Percentiles rank a stretch among this genome's conserved stretches.
Evolutionary conservation across 768 basidiomycete species (phyloP).

Genomic region (Collybiopsis confluens): DNA sequence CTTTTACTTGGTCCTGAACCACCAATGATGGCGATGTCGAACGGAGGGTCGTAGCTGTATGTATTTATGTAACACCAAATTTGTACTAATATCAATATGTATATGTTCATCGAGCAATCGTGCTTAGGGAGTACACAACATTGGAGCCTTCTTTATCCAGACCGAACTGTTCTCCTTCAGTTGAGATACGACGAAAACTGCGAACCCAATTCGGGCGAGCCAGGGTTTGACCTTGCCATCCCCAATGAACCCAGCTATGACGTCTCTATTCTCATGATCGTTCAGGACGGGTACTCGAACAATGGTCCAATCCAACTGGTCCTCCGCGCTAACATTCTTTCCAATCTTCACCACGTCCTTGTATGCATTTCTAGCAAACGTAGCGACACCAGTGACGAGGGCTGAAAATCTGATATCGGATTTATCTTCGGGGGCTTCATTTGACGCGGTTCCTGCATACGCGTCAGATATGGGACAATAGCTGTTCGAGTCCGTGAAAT

Average conservation of each 20-base stretch:
- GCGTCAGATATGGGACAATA: not conserved
- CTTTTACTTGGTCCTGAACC: constrained; percentile 15
- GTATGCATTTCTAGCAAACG: constrained; percentile 54
- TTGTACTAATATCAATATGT: not conserved
- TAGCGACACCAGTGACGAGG: constrained; percentile 37
- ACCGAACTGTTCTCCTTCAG: constrained; percentile 40
- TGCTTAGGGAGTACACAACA: constrained; percentile 26
- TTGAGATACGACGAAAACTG: constrained; percentile 55
- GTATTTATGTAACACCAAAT: no score
- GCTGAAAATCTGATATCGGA: constrained; percentile 40
- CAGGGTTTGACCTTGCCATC: constrained; percentile 49
- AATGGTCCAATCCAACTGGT: constrained; percentile 65
- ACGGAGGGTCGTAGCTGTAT: not conserved
- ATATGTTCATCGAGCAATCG: not conserved
- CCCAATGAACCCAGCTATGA: constrained; percentile 63
- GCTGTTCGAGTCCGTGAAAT: not conserved
- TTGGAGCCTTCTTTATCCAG: constrained; percentile 54
- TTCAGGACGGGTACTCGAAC: constrained; percentile 64
- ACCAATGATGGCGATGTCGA: not conserved
- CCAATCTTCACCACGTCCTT: constrained; percentile 66
- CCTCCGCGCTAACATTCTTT: constrained; percentile 44
- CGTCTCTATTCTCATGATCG: constrained; percentile 37
- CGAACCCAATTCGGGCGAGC: constrained; percentile 57
- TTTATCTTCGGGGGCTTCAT: constrained; percentile 56
- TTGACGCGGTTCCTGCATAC: constrained; percentile 54